These are phyloP conservation scores for Conticribra guillardii DNA, from an alignment of 108 stramenopile genomes.

Conservation along the genomic window DNA sequence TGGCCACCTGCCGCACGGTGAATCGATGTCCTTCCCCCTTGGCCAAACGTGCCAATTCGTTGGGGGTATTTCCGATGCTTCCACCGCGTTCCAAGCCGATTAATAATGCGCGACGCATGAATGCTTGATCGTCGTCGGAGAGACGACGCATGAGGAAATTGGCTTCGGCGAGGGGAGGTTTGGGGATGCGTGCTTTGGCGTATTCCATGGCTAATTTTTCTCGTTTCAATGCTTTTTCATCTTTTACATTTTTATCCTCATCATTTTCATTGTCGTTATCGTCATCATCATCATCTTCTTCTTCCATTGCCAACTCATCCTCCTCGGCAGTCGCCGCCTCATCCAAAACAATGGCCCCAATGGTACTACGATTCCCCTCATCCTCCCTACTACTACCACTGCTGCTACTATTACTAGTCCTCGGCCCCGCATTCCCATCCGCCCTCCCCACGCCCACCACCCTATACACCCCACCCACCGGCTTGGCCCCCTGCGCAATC, in stretches of 20 bases:
- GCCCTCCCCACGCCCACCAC: constrained; percentile 59
- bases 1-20: constrained; percentile 78
- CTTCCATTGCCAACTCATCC: constrained; percentile 45
- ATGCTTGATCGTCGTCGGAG: constrained; percentile 83
- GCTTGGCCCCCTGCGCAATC: constrained; percentile 85
- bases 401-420: too few species aligned
- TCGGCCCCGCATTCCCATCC: neutral
- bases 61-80: constrained; percentile 52
- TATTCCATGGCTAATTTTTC: constrained; percentile 59
- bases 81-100: constrained; percentile 71
- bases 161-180: constrained; percentile 85
- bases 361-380: constrained; percentile 54
- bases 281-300: constrained; percentile 48
- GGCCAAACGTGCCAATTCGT: constrained; percentile 68
- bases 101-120: constrained; percentile 79
- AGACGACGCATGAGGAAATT: constrained; percentile 84
- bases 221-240: constrained; percentile 34
- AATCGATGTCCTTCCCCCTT: constrained; percentile 80
- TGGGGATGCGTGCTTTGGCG: constrained; percentile 81
- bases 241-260: constrained; percentile 21
- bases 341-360: constrained; percentile 77
- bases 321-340: constrained; percentile 68
- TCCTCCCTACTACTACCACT: constrained; percentile 13
- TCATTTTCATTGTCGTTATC: constrained; percentile 43
- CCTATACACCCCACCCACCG: constrained; percentile 84